Base-by-base conservation (phyloP, 345 rosid species). In the Murraya paniculata region DNA sequence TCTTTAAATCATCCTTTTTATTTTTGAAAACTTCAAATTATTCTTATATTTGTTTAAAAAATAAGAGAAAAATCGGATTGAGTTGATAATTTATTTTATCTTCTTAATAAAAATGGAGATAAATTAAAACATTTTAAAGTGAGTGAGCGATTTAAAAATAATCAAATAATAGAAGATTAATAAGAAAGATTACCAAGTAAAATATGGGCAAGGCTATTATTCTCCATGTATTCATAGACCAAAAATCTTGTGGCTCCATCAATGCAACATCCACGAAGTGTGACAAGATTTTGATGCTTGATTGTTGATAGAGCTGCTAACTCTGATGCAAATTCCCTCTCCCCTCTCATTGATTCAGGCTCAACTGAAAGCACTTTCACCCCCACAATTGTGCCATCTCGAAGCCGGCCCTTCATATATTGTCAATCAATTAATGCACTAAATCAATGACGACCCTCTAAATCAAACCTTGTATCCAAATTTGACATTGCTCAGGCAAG, bases 201-300 rank as follows among this genome's bases (percentile, higher is more conserved):
- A 28, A 84, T 77, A 16, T 81, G 88, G 16, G 85, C 79, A 7
- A 90, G 78, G 77, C 89, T 86, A 36, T 86, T 89, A 75, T 90
- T 90, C 78, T 86, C 89, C 94, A 90, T 84, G 86, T 83, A 86
- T 50, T 87, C 87, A 72, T 85, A 90, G 73, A 90, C 89, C 82
- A 90, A 78, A 78, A 71, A 80, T 81, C 92, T 82, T 5, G 69
- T 75, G 25, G 88, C 81, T 69, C 87, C 92, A 38, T 88, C 86
- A 24, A 88, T 84, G 64, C 92, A 87, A 72, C 89, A 87, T 8
- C 94, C 94, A n/a, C n/a, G 77, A 73, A 90, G 94, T 16, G 68
- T 78, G 10, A 88, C 89, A 14, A 90, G 89, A 73, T 89, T 88
- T 71, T 86, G 84, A 77, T 90, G 94, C 60, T 73, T 85, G 79